These are phyloP conservation scores for Kalanchoe fedtschenkoi DNA, from an alignment of 164 flowering plant genomes.

Conservation along the genomic window DNA sequence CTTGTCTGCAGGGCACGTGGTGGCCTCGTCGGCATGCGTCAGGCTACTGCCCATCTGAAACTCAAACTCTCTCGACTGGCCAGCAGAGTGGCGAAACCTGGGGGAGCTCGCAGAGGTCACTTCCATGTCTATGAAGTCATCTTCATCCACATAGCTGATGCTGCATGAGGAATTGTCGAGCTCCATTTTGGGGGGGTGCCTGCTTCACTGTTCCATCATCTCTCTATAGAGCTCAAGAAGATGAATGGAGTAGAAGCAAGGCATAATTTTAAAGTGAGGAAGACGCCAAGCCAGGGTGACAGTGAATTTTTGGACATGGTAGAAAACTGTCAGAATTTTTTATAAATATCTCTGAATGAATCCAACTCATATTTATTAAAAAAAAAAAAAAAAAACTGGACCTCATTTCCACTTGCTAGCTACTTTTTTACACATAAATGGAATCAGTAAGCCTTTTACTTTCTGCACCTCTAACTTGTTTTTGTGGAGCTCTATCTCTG, in stretches of 20 bases:
- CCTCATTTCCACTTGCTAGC: slow-evolving; percentile 1
- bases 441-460: too few relatives aligned
- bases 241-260: not conserved
- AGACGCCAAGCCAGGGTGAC: slow-evolving; percentile 2
- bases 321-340: not conserved
- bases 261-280: slow-evolving; percentile 1
- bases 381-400: slow-evolving; percentile 1
- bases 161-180: slow-evolving; percentile 3
- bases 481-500: too few relatives aligned
- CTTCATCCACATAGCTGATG: slow-evolving; percentile 29
- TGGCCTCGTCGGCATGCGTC: slow-evolving; percentile 19
- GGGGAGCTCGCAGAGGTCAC: slow-evolving; percentile 19
- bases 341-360: slow-evolving; percentile 5
- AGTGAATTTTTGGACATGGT: slow-evolving; percentile 1
- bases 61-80: slow-evolving; percentile 69
- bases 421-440: not conserved
- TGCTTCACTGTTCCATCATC: not conserved
- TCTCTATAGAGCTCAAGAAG: not conserved
- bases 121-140: slow-evolving; percentile 44
- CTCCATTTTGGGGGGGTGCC: not conserved
- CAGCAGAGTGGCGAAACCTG: slow-evolving; percentile 12
- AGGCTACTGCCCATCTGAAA: slow-evolving; percentile 73
- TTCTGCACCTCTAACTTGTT: too few relatives aligned
- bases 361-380: not conserved
- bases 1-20: slow-evolving; percentile 60